Conservation (phyloP, 2,329 filamentous ascomycete species). For the Cladosporium oxysporum region DNA sequence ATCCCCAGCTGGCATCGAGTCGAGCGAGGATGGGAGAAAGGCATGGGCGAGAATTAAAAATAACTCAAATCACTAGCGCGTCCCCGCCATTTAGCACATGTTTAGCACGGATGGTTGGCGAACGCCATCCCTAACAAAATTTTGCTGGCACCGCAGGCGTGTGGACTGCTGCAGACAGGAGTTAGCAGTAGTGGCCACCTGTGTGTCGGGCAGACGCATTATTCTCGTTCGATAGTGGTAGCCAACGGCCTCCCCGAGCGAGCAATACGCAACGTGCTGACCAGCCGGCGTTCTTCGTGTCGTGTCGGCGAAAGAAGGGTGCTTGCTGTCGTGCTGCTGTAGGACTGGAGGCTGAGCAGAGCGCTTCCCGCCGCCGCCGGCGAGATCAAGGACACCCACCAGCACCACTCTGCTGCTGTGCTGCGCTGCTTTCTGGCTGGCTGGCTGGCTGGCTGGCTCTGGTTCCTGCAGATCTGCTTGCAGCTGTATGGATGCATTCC, state of each 20-base stretch:
- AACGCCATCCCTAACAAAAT: conserved; percentile 15
- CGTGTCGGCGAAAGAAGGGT: neutral
- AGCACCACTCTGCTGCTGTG: neutral
- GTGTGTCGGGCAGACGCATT: conserved; percentile 1
- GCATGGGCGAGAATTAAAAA: conserved; percentile 2
- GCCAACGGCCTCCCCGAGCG: conserved; percentile 8
- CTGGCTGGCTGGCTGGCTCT: neutral
- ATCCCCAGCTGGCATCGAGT: neutral
- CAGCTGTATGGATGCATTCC: conserved; percentile 10
- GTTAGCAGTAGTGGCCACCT: neutral
- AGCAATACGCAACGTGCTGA: neutral
- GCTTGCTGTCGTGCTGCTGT: neutral
- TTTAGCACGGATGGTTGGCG: conserved; percentile 14
- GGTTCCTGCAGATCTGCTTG: conserved; percentile 20
- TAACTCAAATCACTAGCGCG: neutral
- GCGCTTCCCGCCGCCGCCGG: conserved; percentile 1
- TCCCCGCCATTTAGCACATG: conserved; percentile 2
- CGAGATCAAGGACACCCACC: neutral
- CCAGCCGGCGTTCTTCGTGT: conserved; percentile 5
- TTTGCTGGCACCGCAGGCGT: conserved; percentile 7
- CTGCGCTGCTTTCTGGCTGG: no score
- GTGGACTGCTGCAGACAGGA: neutral
- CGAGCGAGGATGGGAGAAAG: neutral
- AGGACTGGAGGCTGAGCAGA: conserved; percentile 13
- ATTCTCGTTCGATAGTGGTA: neutral